phyloP scores from a whole-genome alignment of 352 stramenopile species.

The Phytophthora pseudosyringae region DNA sequence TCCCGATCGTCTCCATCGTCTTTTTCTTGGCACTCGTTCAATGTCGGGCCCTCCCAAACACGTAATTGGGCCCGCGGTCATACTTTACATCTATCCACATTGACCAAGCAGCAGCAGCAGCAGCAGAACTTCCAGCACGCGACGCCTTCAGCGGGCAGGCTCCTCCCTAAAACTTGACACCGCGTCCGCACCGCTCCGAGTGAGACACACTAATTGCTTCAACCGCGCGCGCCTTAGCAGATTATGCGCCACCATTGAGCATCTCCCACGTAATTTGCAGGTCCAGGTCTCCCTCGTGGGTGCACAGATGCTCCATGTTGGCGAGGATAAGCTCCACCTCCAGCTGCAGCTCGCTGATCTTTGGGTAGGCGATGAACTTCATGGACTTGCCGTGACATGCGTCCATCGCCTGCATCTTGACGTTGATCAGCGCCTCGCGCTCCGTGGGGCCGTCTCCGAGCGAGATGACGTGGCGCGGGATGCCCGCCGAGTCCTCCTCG shows the following conservation, averaged over 20 bases:
- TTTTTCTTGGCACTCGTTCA: conserved; percentile 34
- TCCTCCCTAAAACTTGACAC: neutral
- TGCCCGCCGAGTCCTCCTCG: conserved; percentile 46
- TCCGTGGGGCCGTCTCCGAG: conserved; percentile 86
- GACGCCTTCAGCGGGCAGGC: neutral
- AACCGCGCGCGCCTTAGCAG: conserved; percentile 3
- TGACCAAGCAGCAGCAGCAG: conserved; percentile 28
- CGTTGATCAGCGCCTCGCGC: conserved; percentile 83
- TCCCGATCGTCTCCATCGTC: conserved; percentile 24
- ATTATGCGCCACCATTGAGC: conserved; percentile 63
- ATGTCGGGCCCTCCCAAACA: conserved; percentile 31
- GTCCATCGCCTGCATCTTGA: conserved; percentile 86
- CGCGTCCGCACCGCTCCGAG: neutral
- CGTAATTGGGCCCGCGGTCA: conserved; percentile 23
- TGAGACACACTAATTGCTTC: conserved; percentile 14
- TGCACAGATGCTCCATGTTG: conserved; percentile 84
- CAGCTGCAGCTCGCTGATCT: conserved; percentile 80
- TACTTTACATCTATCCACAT: conserved; percentile 60
- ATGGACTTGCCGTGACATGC: conserved; percentile 87
- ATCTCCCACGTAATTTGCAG: conserved; percentile 89
- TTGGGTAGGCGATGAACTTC: conserved; percentile 90
- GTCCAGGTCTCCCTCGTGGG: conserved; percentile 82
- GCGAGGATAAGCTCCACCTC: conserved; percentile 83
- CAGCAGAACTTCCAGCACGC: conserved; percentile 8
- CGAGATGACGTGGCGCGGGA: conserved; percentile 82